Evolutionary conservation across 2,329 filamentous ascomycete genomes (phyloP).

Genomic region (Fusarium falciforme): DNA sequence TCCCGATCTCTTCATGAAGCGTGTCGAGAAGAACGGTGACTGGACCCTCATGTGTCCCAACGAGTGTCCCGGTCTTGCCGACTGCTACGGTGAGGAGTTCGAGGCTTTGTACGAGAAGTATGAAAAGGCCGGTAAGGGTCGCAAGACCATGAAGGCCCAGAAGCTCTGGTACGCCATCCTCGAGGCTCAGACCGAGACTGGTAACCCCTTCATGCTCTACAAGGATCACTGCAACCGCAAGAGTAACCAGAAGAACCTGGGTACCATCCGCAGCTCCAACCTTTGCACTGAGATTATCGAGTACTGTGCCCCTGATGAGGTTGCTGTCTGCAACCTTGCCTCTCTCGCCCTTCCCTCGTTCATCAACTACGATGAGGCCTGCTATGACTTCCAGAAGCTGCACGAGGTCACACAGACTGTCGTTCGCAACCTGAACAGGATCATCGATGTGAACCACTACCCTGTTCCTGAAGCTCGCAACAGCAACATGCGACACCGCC

Average conservation of each 20-base stretch:
- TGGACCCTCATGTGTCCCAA: constrained; percentile 99
- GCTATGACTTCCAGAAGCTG: constrained; percentile 96
- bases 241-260: constrained; percentile 99
- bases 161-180: constrained; percentile 99
- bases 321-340: constrained; percentile 97
- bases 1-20: constrained; percentile 99
- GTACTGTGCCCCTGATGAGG: constrained; percentile 97
- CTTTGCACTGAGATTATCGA: constrained; percentile 99
- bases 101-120: constrained; percentile 95
- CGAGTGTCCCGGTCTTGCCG: constrained; percentile 92
- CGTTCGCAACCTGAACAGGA: constrained; percentile 95
- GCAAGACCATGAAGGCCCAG: constrained; percentile 93
- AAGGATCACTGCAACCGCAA: constrained; percentile 98
- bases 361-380: constrained; percentile 85
- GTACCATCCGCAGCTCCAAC: constrained; percentile 98
- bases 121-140: constrained; percentile 87
- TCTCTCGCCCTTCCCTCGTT: constrained; percentile 92
- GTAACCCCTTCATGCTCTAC: constrained; percentile 99
- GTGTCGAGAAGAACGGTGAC: constrained; percentile 93
- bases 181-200: constrained; percentile 98
- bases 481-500: constrained; percentile 97
- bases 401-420: constrained; percentile 95
- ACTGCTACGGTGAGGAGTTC: constrained; percentile 98
- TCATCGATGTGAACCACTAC: constrained; percentile 98
- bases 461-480: constrained; percentile 93